Base-by-base conservation (phyloP, 1,284 basidiomycete species). In the Gomphus bonarii region DNA sequence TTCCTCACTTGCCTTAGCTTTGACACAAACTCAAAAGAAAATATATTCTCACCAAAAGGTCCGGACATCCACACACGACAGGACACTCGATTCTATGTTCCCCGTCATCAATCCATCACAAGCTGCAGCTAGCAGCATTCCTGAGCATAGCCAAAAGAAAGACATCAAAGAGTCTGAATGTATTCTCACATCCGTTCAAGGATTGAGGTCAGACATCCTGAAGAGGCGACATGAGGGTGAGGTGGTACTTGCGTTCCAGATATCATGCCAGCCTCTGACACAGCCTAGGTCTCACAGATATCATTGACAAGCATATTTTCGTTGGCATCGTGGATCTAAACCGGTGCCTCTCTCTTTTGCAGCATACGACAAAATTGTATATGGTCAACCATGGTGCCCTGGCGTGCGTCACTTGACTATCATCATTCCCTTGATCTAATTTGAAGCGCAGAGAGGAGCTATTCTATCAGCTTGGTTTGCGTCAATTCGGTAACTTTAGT, bases 51-150 rank as follows among this genome's bases (percentile, higher is more conserved):
- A 97, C 54, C 86, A 95, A 67, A 92, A 97, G 75, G 88, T 99
- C 50, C 83, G 97, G 52, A 95, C 92, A 7, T 97, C 95, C 18
- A 74, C 86, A 14, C 77, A 85, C 52, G 88, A 94, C 58, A 81
- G 93, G 44, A 98, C 94, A 0, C 79, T 99, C 11, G 94, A 98
- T 65, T 91, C 91, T 0, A 97, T 97, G 91, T 85, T 95, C 59
- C 81, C 85, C 2, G 73, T 85, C 20, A 63, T 71, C 42, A 79
- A 81, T 60, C 78, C 79, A 14, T 70, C 72, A 9, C 78, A 77
- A 61, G 35, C 43, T 58, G 33, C 54, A 54, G 31, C 55, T 60
- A 6, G 51, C 58, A 47, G 38, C 50, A 35, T 58, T 31, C 59
- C 57, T 52, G 60, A 40, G n/a, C 22, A 31, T 14, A n/a, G 28